phyloP scores from a whole-genome alignment of 331 rosid genomes.

The Stylosanthes scabra region DNA sequence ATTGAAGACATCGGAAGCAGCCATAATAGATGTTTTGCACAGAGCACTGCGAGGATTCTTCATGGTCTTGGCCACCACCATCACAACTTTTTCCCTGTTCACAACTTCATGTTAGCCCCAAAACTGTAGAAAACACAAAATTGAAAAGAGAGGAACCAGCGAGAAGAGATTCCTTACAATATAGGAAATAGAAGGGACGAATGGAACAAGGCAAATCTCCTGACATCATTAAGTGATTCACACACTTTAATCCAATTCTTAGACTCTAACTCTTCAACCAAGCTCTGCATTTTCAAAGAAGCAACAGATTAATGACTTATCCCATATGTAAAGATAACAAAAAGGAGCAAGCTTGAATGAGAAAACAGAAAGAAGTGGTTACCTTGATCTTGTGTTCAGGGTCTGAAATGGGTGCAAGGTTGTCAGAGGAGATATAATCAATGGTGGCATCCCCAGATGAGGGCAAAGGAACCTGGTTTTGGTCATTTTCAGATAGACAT shows the following conservation, averaged over 20 bases:
- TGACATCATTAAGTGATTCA: slow-evolving; percentile 68
- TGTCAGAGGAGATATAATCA: slow-evolving; percentile 75
- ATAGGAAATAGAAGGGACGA: slow-evolving; percentile 60
- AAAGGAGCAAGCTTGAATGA: background rate
- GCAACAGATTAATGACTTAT: background rate
- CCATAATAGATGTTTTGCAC: slow-evolving; percentile 93
- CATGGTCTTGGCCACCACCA: slow-evolving; percentile 83
- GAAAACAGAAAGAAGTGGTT: slow-evolving; percentile 2
- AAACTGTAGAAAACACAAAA: no score
- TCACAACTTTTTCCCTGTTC: slow-evolving; percentile 65
- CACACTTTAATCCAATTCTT: slow-evolving; percentile 84
- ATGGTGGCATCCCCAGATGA: slow-evolving; percentile 60
- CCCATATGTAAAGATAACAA: background rate
- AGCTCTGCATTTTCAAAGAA: slow-evolving; percentile 49
- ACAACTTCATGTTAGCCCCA: slow-evolving; percentile 2
- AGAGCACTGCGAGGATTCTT: slow-evolving; percentile 96
- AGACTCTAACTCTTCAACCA: slow-evolving; percentile 68
- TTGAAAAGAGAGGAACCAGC: no score
- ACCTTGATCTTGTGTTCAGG: slow-evolving; percentile 75
- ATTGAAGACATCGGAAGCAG: slow-evolving; percentile 75
- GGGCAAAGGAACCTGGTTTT: slow-evolving; percentile 61
- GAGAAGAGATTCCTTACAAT: slow-evolving; percentile 53
- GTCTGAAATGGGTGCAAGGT: slow-evolving; percentile 68
- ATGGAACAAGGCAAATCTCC: slow-evolving; percentile 77
- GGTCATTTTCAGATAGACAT: slow-evolving; percentile 49